Evolutionary conservation across 2,329 filamentous ascomycete genomes (phyloP).

Genomic region (Monosporascus sp.): DNA sequence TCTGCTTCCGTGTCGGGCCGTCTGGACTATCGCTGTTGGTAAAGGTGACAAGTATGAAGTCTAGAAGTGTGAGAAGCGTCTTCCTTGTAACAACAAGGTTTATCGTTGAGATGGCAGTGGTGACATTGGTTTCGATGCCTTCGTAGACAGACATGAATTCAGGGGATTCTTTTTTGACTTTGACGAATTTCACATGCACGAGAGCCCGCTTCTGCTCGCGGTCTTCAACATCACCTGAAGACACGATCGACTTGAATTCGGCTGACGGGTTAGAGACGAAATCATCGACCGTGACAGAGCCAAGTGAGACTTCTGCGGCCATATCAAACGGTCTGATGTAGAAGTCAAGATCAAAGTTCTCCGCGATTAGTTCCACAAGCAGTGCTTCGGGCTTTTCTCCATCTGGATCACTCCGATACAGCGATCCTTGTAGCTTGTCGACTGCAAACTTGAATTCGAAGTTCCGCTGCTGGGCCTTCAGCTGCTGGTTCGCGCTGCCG

Average conservation of each 20-base stretch:
- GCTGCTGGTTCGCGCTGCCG: conserved; percentile 47
- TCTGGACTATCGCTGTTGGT: conserved; percentile 48
- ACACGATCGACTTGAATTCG: conserved; percentile 97
- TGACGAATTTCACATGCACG: conserved; percentile 82
- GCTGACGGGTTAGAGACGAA: conserved; percentile 84
- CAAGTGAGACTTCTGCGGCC: conserved; percentile 83
- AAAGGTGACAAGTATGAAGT: conserved; percentile 93
- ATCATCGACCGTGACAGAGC: conserved; percentile 84
- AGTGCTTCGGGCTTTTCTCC: conserved; percentile 71
- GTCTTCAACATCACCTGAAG: conserved; percentile 69
- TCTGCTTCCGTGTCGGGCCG: conserved; percentile 26
- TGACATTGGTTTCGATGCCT: conserved; percentile 88
- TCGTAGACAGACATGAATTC: conserved; percentile 91
- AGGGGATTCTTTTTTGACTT: conserved; percentile 84
- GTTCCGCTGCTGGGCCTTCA: conserved; percentile 78
- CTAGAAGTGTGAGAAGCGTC: conserved; percentile 84
- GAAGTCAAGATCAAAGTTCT: conserved; percentile 82
- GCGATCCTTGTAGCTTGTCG: conserved; percentile 85
- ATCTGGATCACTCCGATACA: conserved; percentile 82
- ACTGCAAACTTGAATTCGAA: conserved; percentile 98
- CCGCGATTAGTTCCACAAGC: conserved; percentile 84
- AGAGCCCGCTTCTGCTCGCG: conserved; percentile 73
- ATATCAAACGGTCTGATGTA: conserved; percentile 89
- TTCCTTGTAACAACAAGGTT: conserved; percentile 91
- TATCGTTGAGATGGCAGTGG: conserved; percentile 88